Conservation (phyloP, 495 filamentous ascomycete genomes). For the Alectoria sarmentosa region DNA sequence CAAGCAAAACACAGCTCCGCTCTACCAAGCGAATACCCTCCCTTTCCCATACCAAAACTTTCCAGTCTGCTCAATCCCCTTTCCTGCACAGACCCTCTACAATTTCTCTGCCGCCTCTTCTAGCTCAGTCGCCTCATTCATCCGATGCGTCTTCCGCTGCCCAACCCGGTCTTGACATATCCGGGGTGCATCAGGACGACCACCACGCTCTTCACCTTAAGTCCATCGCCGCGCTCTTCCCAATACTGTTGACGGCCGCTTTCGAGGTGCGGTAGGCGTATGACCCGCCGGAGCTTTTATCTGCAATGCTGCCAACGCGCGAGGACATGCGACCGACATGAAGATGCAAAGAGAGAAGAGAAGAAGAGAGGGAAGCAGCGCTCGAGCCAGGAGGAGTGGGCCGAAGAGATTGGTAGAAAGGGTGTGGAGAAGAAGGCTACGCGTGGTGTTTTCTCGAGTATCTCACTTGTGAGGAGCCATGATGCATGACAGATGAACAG, state of each 20-base stretch:
- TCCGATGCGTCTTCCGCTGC: too few species aligned
- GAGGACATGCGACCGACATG: slow-evolving; percentile 33
- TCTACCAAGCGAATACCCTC: slow-evolving; percentile 33
- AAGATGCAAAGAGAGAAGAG: slow-evolving; percentile 14
- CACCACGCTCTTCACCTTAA: slow-evolving; percentile 31
- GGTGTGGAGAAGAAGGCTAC: slow-evolving; percentile 19
- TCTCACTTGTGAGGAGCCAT: slow-evolving; percentile 28
- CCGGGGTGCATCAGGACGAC: slow-evolving; percentile 38
- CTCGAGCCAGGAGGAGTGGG: slow-evolving; percentile 34
- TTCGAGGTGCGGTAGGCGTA: slow-evolving; percentile 58
- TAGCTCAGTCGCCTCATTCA: too few species aligned
- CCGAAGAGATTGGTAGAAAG: slow-evolving; percentile 33
- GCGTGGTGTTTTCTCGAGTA: slow-evolving; percentile 18
- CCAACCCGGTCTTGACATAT: slow-evolving; percentile 28
- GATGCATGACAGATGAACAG: slow-evolving; percentile 19
- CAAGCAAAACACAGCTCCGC: background rate
- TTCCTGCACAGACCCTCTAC: slow-evolving; percentile 32
- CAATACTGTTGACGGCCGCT: slow-evolving; percentile 38
- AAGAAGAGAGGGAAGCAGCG: slow-evolving; percentile 34
- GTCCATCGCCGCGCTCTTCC: slow-evolving; percentile 35
- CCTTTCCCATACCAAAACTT: slow-evolving; percentile 36
- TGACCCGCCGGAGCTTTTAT: slow-evolving; percentile 50
- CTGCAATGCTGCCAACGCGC: slow-evolving; percentile 34
- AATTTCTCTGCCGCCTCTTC: slow-evolving; percentile 34
- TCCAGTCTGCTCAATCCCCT: slow-evolving; percentile 31